Evolutionary conservation across 2,329 filamentous ascomycete genomes (phyloP), one percentile per base, ranked within the genome.

Genomic region (Pezicula neosporulosa): DNA sequence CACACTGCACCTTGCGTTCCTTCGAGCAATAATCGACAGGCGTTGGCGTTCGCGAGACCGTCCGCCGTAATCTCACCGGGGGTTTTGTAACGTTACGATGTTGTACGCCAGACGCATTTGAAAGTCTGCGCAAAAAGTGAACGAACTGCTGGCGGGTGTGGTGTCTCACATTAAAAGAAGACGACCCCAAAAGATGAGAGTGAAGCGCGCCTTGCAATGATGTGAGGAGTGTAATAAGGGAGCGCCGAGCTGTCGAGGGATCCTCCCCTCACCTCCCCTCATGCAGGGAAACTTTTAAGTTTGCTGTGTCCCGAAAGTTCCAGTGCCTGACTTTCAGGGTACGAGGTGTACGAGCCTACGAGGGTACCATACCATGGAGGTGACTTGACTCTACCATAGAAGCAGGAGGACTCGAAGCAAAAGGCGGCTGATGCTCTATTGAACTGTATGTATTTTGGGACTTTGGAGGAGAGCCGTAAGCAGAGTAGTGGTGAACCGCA

Each of bases 21-120:
- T 46, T 50, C 3, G 16, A 46, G 49, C 37, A 48, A 51, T 21
- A 47, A 51, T 51, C 49, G 44, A 18, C 49, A 42, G 2, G 28
- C 27, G 21, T 44, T 12, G 2, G 28, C 27, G 21, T 44, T 12
- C 15, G 41, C 41, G 19, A 21, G 21, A 18, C 16, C 8, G 9
- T 28, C 41, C 41, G 19, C 21, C 21, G 41, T 24, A 44, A 27
- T 18, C 41, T 37, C 21, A n/a, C 21, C 15, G 4, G 21, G n/a
- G 16, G 4, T 21, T 24, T 27, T 45, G 48, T 39, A 51, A 51
- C 49, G 49, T 51, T 51, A 47, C 49, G 15, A 33, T 47, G 15
- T 8, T 50, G 37, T 3, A n/a, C 15, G n/a, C 37, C 19, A 16
- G 4, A 39, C 4, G 13, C 6, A 16, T n/a, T n/a, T 39, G 37